Base-by-base conservation (phyloP, 164 flowering plant species). In the Protea cynaroides region DNA sequence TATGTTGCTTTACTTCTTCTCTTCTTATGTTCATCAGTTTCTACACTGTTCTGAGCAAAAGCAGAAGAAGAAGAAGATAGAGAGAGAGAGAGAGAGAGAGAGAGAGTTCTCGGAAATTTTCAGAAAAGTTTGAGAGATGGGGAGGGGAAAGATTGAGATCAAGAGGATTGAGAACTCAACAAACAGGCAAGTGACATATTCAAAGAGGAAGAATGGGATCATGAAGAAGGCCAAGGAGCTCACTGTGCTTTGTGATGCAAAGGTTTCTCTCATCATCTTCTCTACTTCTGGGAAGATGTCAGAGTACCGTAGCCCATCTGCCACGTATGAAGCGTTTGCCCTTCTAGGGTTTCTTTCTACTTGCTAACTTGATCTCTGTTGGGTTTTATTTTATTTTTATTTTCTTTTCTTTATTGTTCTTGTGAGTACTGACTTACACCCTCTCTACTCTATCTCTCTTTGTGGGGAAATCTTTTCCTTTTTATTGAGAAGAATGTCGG, bases 141-240 rank as follows among this genome's bases (percentile, higher is more conserved):
- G 95, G 65, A 81, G 95, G 69, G 97, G 95, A 0, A 88, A 88
- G 86, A 90, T 88, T 18, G 94, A 88, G 84, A 90, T 90, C 56
- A 88, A 87, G 82, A 88, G 90, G 79, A 88, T 90, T 1, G 97
- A 88, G 77, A 90, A 85, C 80, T 46, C 79, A 43, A 83, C 76
- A 55, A 88, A 88, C 82, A 82, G 97, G 77, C 87, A 85, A 67
- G 97, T 90, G 63, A 90, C 97, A 1, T 90, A 79, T 71, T 79
- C 97, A 1, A 90, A 90, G 78, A 80, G 95, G 63, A 88, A 80
- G 69, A 83, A 75, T 74, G 97, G 97, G 58, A 76, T 90, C 66
- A 58, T 86, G 22, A 90, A 90, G 76, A 90, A 88, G 58, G 95
- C 92, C 1, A 83, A 78, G 69, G 92, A 90, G 71, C 85, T 88